Conservation (phyloP, 495 filamentous ascomycete species). For the Geopyxis carbonaria region DNA sequence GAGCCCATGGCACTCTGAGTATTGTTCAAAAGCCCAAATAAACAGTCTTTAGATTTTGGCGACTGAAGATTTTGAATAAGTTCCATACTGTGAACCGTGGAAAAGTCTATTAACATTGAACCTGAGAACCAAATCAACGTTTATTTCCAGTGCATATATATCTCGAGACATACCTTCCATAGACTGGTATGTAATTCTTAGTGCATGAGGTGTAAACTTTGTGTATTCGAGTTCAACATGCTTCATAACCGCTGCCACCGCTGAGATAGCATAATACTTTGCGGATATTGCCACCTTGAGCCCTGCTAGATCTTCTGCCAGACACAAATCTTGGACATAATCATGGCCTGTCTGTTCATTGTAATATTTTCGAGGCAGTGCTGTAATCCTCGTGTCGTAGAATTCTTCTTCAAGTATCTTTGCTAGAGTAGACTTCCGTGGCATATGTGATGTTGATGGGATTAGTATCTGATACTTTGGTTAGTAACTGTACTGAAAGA, state of each 20-base stretch:
- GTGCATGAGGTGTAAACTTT: slow-evolving; percentile 52
- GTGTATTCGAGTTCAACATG: slow-evolving; percentile 49
- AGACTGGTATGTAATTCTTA: slow-evolving; percentile 74
- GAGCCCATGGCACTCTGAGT: slow-evolving; percentile 79
- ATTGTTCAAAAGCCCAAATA: slow-evolving; percentile 72
- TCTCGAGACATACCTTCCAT: slow-evolving; percentile 45
- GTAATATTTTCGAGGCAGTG: slow-evolving; percentile 72
- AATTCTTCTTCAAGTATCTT: slow-evolving; percentile 58
- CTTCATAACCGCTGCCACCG: slow-evolving; percentile 68
- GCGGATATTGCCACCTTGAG: slow-evolving; percentile 60
- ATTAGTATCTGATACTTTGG: slow-evolving; percentile 38
- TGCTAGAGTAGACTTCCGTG: slow-evolving; percentile 58
- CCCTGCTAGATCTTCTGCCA: slow-evolving; percentile 57
- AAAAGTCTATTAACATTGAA: slow-evolving; percentile 84
- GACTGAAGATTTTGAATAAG: slow-evolving; percentile 75
- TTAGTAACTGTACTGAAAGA: neutral
- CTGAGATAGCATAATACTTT: slow-evolving; percentile 82
- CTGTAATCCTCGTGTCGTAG: slow-evolving; percentile 36
- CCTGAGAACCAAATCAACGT: slow-evolving; percentile 29
- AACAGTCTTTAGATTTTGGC: slow-evolving; percentile 52
- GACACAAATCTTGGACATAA: slow-evolving; percentile 61
- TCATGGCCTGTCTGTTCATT: slow-evolving; percentile 66
- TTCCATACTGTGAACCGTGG: slow-evolving; percentile 70
- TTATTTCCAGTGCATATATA: no score
- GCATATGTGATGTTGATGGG: slow-evolving; percentile 44